Conservation (phyloP, 345 rosid species). For the Brassica carinata region DNA sequence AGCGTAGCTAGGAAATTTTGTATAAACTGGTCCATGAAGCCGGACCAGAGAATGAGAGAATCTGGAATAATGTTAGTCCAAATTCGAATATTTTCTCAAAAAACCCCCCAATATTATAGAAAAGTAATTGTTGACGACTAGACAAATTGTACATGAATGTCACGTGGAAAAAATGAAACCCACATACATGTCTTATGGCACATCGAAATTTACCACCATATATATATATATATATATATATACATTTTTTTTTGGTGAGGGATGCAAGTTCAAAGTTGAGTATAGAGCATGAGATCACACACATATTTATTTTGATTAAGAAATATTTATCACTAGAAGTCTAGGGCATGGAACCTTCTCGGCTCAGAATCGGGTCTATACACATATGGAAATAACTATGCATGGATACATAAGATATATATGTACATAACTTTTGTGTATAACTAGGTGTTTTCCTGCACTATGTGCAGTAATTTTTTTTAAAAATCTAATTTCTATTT, state of each 20-base stretch:
- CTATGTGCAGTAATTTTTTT: too few species aligned
- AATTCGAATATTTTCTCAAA: background rate
- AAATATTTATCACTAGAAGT: background rate
- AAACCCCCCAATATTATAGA: background rate
- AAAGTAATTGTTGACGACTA: background rate
- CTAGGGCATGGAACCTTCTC: background rate
- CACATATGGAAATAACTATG: background rate
- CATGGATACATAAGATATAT: background rate
- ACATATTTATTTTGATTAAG: too few species aligned
- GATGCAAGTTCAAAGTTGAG: too few species aligned
- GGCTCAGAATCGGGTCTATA: background rate
- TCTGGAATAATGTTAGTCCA: slow-evolving; percentile 29
- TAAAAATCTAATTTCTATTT: too few species aligned
- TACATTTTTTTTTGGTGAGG: too few species aligned
- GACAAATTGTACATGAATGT: background rate
- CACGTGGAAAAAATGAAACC: background rate
- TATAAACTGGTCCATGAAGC: slow-evolving; percentile 9
- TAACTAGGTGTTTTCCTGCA: too few species aligned
- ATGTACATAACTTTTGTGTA: background rate
- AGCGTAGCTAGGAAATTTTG: slow-evolving; percentile 16
- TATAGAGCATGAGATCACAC: too few species aligned
- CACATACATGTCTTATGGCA: background rate
- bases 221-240: too few species aligned
- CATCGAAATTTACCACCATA: background rate
- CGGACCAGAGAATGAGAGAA: slow-evolving; percentile 21